Conservation (phyloP, 2,329 filamentous ascomycete species). For the Aspergillus ochraceus region DNA sequence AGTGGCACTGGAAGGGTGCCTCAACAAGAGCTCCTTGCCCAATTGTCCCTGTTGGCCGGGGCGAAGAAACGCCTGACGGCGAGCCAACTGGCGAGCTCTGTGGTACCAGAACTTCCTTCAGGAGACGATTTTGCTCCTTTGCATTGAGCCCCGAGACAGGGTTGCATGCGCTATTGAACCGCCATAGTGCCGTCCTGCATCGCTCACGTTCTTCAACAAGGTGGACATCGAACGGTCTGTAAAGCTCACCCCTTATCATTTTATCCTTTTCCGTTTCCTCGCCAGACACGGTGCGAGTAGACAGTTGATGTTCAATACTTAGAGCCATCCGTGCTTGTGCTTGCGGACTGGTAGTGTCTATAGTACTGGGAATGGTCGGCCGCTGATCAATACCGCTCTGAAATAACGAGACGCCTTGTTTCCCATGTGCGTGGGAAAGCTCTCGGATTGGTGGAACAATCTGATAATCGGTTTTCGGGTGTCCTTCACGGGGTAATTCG, state of each 20-base stretch:
- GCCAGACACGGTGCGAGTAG: constrained; percentile 40
- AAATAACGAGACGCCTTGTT: constrained; percentile 38
- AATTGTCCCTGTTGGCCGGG: constrained; percentile 59
- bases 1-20: constrained; percentile 87
- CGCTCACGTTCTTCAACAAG: constrained; percentile 80
- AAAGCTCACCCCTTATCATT: constrained; percentile 80
- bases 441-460: constrained; percentile 44
- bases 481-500: constrained; percentile 39
- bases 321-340: constrained; percentile 46
- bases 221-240: constrained; percentile 74
- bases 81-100: constrained; percentile 38
- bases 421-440: constrained; percentile 37
- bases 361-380: constrained; percentile 31
- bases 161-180: constrained; percentile 82
- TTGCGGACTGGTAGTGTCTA: constrained; percentile 43
- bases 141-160: constrained; percentile 69
- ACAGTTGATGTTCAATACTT: constrained; percentile 42
- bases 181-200: constrained; percentile 77
- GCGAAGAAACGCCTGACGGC: constrained; percentile 55
- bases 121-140: constrained; percentile 41
- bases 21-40: constrained; percentile 79
- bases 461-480: constrained; percentile 41
- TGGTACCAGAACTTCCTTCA: constrained; percentile 41
- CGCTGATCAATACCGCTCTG: constrained; percentile 40
- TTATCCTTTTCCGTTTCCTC: constrained; percentile 76